Percentiles rank a stretch among this genome's conserved stretches.
These are phyloP conservation scores for Xylariales sp. DNA, from an alignment of 2,329 filamentous ascomycete genomes.

Conservation along the genomic window DNA sequence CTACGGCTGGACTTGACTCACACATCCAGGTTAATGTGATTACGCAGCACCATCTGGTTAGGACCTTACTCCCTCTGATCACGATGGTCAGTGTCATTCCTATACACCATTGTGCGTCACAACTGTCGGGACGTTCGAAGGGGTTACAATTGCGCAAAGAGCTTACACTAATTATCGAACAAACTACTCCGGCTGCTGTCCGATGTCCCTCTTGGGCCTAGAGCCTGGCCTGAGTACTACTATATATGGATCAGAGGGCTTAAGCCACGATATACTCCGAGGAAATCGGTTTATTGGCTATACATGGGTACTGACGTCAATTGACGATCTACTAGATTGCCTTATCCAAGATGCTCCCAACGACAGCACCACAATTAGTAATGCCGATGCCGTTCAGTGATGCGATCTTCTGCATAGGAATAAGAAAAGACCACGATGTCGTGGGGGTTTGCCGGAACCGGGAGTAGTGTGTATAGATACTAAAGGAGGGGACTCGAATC, in stretches of 20 bases:
- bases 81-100: conserved; percentile 21
- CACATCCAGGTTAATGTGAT: conserved; percentile 48
- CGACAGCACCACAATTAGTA: no score
- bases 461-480: not conserved
- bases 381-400: not conserved
- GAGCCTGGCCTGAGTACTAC: no score
- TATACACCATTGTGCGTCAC: conserved; percentile 9
- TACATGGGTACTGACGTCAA: not conserved
- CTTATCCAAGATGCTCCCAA: not conserved
- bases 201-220: no score
- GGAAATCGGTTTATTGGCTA: not conserved
- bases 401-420: no score
- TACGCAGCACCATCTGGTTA: conserved; percentile 59
- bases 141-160: no score
- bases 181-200: no score
- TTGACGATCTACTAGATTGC: not conserved
- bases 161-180: no score
- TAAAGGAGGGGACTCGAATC: not conserved
- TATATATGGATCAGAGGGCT: no score
- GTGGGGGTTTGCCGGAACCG: no score
- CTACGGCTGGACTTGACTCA: conserved; percentile 56
- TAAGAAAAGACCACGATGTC: not conserved
- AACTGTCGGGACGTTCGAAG: no score
- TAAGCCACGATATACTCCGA: not conserved
- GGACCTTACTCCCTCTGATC: conserved; percentile 56